These are phyloP conservation scores for Melanomma pulvis-pyrius DNA, from an alignment of 495 filamentous ascomycete genomes.

Conservation along the genomic window DNA sequence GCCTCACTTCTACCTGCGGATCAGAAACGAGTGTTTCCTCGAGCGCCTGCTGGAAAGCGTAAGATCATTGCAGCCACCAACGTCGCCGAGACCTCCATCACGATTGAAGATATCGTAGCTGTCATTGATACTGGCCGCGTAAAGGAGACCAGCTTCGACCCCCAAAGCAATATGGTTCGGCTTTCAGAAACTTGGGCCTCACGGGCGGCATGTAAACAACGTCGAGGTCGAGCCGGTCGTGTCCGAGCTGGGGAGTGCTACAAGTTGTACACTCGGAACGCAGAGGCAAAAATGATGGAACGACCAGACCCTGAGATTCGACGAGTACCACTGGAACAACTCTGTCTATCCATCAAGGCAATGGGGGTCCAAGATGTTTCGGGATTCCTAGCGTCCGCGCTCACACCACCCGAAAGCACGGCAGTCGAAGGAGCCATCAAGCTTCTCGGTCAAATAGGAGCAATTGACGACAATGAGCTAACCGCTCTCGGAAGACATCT, in stretches of 20 bases:
- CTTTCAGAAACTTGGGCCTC: conserved; percentile 96
- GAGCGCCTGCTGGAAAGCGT: conserved; percentile 73
- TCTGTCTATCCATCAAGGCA: conserved; percentile 89
- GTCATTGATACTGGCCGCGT: conserved; percentile 95
- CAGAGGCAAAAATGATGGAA: conserved; percentile 83
- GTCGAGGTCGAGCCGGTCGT: conserved; percentile 91
- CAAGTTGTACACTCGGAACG: conserved; percentile 86
- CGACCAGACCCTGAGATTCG: conserved; percentile 92
- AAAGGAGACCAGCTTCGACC: conserved; percentile 94
- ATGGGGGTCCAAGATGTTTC: conserved; percentile 87
- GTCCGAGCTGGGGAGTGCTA: conserved; percentile 90
- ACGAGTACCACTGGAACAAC: conserved; percentile 88
- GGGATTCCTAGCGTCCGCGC: conserved; percentile 78
- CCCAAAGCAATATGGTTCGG: conserved; percentile 89
- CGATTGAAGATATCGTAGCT: conserved; percentile 94
- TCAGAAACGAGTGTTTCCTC: conserved; percentile 82
- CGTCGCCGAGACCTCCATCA: conserved; percentile 97
- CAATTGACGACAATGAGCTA: conserved; percentile 78
- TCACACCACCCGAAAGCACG: conserved; percentile 80
- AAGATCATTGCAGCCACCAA: conserved; percentile 96
- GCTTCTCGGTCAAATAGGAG: conserved; percentile 82
- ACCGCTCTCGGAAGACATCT: conserved; percentile 90
- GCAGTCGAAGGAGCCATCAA: conserved; percentile 83
- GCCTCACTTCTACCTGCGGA: conserved; percentile 86
- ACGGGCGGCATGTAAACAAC: conserved; percentile 90